Percentiles rank a stretch among this genome's conserved stretches.
phyloP scores from a whole-genome alignment of 441 rosid genomes.

The Populus hybrid region DNA sequence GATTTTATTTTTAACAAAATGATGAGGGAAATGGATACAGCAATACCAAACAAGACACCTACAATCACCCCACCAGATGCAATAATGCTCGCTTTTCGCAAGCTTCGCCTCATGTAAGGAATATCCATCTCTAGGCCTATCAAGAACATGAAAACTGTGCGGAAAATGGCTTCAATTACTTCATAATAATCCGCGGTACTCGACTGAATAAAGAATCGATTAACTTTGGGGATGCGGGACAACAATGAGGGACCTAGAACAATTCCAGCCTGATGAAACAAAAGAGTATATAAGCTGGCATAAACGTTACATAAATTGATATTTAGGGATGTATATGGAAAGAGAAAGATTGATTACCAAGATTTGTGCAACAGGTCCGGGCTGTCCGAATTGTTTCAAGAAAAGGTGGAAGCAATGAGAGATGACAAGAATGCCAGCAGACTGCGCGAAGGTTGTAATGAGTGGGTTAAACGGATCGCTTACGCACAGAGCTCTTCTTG shows the following conservation, averaged over 20 bases:
- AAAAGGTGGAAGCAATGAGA: conserved; percentile 65
- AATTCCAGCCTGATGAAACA: conserved; percentile 62
- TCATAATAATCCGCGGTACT: conserved; percentile 55
- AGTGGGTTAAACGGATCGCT: conserved; percentile 7
- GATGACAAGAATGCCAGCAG: conserved; percentile 57
- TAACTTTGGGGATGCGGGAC: conserved; percentile 41
- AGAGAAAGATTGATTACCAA: conserved; percentile 35
- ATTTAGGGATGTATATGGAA: not conserved
- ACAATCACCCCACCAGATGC: conserved; percentile 38
- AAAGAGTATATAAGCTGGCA: not conserved
- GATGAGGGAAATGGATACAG: conserved; percentile 37
- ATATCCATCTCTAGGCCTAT: conserved; percentile 76
- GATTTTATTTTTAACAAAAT: conserved; percentile 22
- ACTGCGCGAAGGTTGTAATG: not conserved
- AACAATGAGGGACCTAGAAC: conserved; percentile 63
- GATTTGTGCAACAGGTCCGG: conserved; percentile 73
- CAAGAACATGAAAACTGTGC: conserved; percentile 71
- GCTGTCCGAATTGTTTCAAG: conserved; percentile 66
- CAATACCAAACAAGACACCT: conserved; percentile 39
- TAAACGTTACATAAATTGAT: not conserved
- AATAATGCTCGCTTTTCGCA: conserved; percentile 41
- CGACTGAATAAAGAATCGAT: conserved; percentile 49
- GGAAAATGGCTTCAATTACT: conserved; percentile 37
- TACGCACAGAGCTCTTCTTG: conserved; percentile 21
- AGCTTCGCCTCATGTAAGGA: too few species aligned